phyloP scores from a whole-genome alignment of 2,329 filamentous ascomycete species.

The Phaeosphaeria sp. region DNA sequence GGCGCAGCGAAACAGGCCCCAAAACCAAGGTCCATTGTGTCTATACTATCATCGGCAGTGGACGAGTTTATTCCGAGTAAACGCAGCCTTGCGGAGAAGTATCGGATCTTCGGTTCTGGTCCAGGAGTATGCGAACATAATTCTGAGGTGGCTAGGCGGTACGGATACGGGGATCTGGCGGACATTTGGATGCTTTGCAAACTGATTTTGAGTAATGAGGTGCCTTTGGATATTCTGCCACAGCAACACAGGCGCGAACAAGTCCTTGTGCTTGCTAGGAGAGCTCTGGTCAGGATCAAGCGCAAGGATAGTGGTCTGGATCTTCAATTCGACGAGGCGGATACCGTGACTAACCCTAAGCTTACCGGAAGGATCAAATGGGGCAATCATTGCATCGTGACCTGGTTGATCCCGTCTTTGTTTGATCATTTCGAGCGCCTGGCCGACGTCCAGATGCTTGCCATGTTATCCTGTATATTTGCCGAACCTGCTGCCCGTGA shows the following conservation, averaged over 20 bases:
- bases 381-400: conserved; percentile 64
- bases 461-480: conserved; percentile 68
- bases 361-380: conserved; percentile 59
- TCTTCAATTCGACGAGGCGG: conserved; percentile 54
- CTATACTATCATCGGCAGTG: conserved; percentile 69
- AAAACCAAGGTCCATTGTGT: conserved; percentile 72
- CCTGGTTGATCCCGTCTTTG: conserved; percentile 63
- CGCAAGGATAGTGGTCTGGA: conserved; percentile 58
- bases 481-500: conserved; percentile 55
- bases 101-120: conserved; percentile 82
- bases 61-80: conserved; percentile 78
- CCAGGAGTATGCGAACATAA: conserved; percentile 86
- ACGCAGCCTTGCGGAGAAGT: conserved; percentile 75
- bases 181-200: conserved; percentile 84
- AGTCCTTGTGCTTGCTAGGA: conserved; percentile 72
- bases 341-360: conserved; percentile 47
- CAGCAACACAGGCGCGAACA: conserved; percentile 63
- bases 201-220: conserved; percentile 77
- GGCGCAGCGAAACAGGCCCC: conserved; percentile 34
- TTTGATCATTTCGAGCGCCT: conserved; percentile 66
- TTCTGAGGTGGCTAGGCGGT: conserved; percentile 74
- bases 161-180: conserved; percentile 73
- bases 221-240: conserved; percentile 71
- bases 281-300: conserved; percentile 61
- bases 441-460: conserved; percentile 70